Evolutionary conservation across 2,329 filamentous ascomycete genomes (phyloP).

Genomic region (Pseudogymnoascus sp.): DNA sequence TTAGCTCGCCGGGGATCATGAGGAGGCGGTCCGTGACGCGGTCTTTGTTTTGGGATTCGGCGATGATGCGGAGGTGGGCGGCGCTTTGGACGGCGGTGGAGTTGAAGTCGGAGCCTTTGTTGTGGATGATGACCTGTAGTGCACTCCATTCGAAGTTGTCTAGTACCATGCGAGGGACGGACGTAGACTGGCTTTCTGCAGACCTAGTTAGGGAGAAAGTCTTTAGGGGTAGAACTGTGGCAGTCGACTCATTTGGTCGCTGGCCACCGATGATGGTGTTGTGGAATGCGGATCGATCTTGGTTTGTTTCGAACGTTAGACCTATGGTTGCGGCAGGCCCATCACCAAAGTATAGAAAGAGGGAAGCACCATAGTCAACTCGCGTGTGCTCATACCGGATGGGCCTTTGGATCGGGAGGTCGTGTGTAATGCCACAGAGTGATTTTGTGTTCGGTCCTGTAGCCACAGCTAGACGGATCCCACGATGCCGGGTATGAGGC

Average conservation of each 20-base stretch:
- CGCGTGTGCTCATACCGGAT: conserved; percentile 72
- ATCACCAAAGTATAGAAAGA: conserved; percentile 45
- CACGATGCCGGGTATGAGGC: conserved; percentile 64
- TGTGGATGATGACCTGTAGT: conserved; percentile 64
- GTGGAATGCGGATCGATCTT: conserved; percentile 64
- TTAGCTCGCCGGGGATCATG: conserved; percentile 65
- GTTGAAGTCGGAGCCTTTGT: conserved; percentile 46
- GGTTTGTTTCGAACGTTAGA: conserved; percentile 66
- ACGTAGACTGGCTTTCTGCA: conserved; percentile 33
- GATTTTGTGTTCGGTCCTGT: conserved; percentile 72
- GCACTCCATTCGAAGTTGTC: conserved; percentile 53
- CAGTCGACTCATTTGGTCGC: conserved; percentile 51
- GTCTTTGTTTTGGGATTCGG: conserved; percentile 62
- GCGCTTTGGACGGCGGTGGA: conserved; percentile 50
- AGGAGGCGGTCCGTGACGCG: conserved; percentile 80
- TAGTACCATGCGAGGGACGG: conserved; percentile 13
- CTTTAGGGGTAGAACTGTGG: conserved; percentile 59
- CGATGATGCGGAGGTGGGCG: conserved; percentile 65
- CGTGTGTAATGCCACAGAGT: conserved; percentile 67
- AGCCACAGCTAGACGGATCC: conserved; percentile 70
- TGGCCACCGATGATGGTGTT: conserved; percentile 59
- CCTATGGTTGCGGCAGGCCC: conserved; percentile 55
- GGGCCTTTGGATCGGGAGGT: conserved; percentile 55
- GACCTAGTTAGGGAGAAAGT: conserved; percentile 54
- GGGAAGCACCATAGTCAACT: conserved; percentile 61